These are phyloP conservation scores for Dichotomopilus funicola DNA, from an alignment of 2,329 filamentous ascomycete genomes.

Conservation along the genomic window DNA sequence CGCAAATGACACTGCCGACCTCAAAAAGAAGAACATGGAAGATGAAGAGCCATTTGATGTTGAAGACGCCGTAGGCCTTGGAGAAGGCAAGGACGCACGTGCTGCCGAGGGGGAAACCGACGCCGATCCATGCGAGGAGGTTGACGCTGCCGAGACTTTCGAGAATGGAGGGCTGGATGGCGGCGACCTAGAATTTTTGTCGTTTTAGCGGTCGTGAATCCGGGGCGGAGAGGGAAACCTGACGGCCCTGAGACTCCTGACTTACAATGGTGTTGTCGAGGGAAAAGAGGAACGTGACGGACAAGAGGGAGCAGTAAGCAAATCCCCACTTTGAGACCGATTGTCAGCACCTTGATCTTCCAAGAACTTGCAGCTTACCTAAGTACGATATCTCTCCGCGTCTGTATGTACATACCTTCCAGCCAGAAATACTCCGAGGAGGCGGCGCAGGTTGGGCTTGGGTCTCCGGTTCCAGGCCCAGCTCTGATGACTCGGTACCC, in stretches of 20 bases:
- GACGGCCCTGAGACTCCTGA: neutral
- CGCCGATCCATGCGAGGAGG: neutral
- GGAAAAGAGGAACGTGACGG: neutral
- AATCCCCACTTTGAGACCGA: neutral
- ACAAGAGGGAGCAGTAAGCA: neutral
- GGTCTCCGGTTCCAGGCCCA: neutral
- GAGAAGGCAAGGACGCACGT: neutral
- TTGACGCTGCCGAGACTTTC: neutral
- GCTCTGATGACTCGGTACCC: neutral
- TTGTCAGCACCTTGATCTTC: neutral
- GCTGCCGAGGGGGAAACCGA: neutral
- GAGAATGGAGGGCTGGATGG: neutral
- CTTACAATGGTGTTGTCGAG: neutral
- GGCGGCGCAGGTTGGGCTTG: neutral
- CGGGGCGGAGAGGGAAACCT: slow-evolving; percentile 15
- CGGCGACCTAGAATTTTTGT: slow-evolving; percentile 13
- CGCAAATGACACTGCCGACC: neutral
- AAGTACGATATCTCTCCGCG: neutral
- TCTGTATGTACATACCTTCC: neutral
- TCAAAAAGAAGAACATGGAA: neutral
- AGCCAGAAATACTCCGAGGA: neutral
- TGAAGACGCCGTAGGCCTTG: slow-evolving; percentile 1
- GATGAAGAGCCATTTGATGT: slow-evolving; percentile 1
- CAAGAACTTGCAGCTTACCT: neutral
- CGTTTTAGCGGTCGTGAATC: neutral